Evolutionary conservation across 2,329 filamentous ascomycete species (phyloP).

Genomic region (Zymoseptoria tritici): DNA sequence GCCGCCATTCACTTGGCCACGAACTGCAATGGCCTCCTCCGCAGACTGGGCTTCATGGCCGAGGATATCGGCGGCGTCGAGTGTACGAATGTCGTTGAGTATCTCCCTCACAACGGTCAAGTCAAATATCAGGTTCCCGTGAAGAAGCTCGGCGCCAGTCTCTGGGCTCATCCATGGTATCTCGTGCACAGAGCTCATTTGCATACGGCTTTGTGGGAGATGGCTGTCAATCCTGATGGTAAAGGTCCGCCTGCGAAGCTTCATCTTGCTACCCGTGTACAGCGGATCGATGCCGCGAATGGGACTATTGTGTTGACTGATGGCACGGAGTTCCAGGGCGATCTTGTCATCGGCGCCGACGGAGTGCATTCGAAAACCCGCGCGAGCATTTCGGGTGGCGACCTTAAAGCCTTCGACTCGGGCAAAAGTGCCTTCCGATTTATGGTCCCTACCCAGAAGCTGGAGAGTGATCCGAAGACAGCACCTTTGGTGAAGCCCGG

Average conservation of each 20-base stretch:
- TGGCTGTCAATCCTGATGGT: slow-evolving; percentile 16
- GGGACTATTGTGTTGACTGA: slow-evolving; percentile 19
- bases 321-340: slow-evolving; percentile 18
- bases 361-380: slow-evolving; percentile 23
- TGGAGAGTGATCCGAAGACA: slow-evolving; percentile 34
- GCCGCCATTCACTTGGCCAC: slow-evolving; percentile 57
- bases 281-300: slow-evolving; percentile 13
- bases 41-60: slow-evolving; percentile 24
- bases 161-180: slow-evolving; percentile 16
- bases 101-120: slow-evolving; percentile 5
- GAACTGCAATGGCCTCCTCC: slow-evolving; percentile 52
- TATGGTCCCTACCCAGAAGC: slow-evolving; percentile 42
- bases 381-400: slow-evolving; percentile 6
- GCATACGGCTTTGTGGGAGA: slow-evolving; percentile 21
- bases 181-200: slow-evolving; percentile 24
- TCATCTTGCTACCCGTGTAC: slow-evolving; percentile 15
- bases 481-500: slow-evolving; percentile 18
- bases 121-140: no score
- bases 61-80: slow-evolving; percentile 10
- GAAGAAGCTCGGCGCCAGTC: no score
- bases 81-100: slow-evolving; percentile 9
- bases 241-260: slow-evolving; percentile 19
- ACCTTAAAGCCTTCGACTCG: slow-evolving; percentile 24
- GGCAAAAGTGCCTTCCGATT: slow-evolving; percentile 54
- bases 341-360: slow-evolving; percentile 28